Percentiles rank a stretch among this genome's conserved stretches.
These are phyloP conservation scores for Fraxinus cuspidata DNA, from an alignment of 257 asterid species.

Conservation along the genomic window DNA sequence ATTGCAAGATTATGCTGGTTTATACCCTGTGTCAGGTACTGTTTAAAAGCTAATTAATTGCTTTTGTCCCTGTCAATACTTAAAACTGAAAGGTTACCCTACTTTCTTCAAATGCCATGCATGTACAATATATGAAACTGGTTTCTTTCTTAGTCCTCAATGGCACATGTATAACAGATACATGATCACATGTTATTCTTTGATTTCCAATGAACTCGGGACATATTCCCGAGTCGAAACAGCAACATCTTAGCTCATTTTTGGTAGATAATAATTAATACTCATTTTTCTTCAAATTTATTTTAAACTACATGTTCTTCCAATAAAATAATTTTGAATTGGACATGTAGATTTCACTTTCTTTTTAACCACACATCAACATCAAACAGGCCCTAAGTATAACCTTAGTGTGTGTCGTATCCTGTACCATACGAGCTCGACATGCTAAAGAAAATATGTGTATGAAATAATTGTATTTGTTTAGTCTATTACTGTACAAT, in stretches of 20 bases:
- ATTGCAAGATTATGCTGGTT: constrained; percentile 31
- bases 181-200: not conserved
- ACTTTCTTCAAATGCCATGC: constrained; percentile 25
- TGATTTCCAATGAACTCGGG: not conserved
- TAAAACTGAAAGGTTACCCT: constrained; percentile 6
- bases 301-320: too few species aligned
- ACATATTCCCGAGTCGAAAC: constrained; percentile 17
- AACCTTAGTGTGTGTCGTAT: not conserved
- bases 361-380: too few species aligned
- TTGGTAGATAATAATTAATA: too few species aligned
- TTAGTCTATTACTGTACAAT: not conserved
- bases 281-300: too few species aligned
- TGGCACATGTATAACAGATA: not conserved
- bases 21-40: constrained; percentile 20
- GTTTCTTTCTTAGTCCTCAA: constrained; percentile 13
- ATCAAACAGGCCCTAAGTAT: not conserved
- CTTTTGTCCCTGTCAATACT: not conserved
- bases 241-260: constrained; percentile 11
- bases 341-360: too few species aligned
- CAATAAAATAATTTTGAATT: too few species aligned
- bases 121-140: constrained; percentile 20
- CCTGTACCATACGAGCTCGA: not conserved
- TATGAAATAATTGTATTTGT: not conserved
- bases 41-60: not conserved
- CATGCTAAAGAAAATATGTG: too few species aligned